Evolutionary conservation across 805 yeast species (phyloP).

Genomic region (Kregervanrija delftensis): DNA sequence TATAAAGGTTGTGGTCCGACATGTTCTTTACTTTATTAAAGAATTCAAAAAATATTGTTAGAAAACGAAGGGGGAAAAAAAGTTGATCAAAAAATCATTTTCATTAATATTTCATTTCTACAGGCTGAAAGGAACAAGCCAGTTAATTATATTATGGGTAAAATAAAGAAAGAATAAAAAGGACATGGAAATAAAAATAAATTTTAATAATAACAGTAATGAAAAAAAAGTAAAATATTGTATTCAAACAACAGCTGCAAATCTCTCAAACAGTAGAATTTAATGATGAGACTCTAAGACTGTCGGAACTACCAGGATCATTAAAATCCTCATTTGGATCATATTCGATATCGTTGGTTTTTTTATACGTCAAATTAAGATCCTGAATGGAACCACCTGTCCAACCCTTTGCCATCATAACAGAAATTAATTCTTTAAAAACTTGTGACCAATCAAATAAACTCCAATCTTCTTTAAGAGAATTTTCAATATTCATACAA

Average conservation of each 20-base stretch:
- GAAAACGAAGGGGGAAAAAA: background rate
- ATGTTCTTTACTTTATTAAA: conserved; percentile 6
- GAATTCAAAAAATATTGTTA: background rate
- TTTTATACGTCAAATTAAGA: conserved; percentile 23
- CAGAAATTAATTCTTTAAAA: conserved; percentile 29
- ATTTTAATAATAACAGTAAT: too few species aligned
- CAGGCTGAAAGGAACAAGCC: too few species aligned
- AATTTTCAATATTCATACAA: conserved; percentile 25
- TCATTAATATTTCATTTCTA: too few species aligned
- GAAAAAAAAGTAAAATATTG: too few species aligned
- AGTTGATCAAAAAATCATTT: too few species aligned
- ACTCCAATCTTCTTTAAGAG: conserved; percentile 27
- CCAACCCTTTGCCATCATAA: conserved; percentile 29
- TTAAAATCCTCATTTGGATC: conserved; percentile 28
- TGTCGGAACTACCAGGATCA: conserved; percentile 4
- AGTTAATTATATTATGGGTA: too few species aligned
- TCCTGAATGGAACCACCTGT: conserved; percentile 29
- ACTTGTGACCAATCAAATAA: conserved; percentile 29
- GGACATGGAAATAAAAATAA: too few species aligned
- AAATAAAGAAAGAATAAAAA: too few species aligned
- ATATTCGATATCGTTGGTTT: conserved; percentile 16
- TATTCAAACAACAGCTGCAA: too few species aligned
- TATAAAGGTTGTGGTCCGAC: conserved; percentile 24
- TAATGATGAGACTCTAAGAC: too few species aligned
- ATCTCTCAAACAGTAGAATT: too few species aligned